Conservation (phyloP, 163 green algal species). For the Dunaliella salina region DNA sequence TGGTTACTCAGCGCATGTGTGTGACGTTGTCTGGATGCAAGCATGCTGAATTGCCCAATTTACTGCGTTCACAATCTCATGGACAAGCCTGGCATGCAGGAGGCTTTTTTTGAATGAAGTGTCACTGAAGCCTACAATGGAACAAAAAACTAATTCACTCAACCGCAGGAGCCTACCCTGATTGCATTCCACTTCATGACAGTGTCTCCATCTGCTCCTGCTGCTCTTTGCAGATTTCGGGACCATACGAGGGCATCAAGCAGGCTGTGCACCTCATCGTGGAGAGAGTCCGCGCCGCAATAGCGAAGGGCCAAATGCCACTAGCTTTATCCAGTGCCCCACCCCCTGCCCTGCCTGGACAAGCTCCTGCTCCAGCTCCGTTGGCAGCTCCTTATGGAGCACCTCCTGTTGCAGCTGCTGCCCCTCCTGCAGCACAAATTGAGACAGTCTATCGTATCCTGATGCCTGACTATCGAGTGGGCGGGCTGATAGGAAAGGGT, state of each 20-base stretch:
- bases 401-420: neutral
- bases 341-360: no score
- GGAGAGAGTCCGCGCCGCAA: neutral
- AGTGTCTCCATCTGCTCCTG: no score
- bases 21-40: neutral
- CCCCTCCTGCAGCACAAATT: neutral
- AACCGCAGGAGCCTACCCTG: no score
- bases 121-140: no score
- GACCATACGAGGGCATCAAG: neutral
- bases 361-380: neutral
- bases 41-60: no score
- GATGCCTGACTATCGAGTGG: constrained; percentile 10
- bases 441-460: constrained; percentile 10
- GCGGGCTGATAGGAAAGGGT: constrained; percentile 15
- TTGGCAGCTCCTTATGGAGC: neutral
- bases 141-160: no score
- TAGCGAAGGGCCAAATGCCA: neutral
- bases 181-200: no score
- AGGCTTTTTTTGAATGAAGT: no score
- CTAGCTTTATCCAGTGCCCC: neutral
- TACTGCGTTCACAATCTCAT: no score
- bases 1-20: neutral
- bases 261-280: neutral
- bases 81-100: no score
- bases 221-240: constrained; percentile 1